Evolutionary conservation across 2,329 filamentous ascomycete genomes (phyloP).

Genomic region (Stemphylium lycopersici): DNA sequence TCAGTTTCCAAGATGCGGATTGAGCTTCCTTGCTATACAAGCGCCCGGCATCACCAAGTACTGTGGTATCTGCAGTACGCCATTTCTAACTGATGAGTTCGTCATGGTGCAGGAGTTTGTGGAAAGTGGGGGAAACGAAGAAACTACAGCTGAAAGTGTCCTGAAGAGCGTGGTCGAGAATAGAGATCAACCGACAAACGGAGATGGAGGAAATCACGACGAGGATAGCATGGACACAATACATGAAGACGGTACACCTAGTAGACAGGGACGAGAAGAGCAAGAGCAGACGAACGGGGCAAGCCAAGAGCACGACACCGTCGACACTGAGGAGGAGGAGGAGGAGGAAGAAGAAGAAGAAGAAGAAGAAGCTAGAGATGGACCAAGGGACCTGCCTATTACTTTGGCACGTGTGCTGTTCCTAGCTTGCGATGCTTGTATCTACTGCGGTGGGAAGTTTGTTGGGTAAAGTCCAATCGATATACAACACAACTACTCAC

Average conservation of each 20-base stretch:
- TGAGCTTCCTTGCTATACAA: constrained; percentile 63
- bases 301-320: not conserved
- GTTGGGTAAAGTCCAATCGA: constrained; percentile 23
- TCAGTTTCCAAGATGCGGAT: constrained; percentile 60
- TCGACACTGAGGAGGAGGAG: not conserved
- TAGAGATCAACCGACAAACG: not conserved
- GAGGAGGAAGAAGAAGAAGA: too few relatives aligned
- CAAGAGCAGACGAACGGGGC: not conserved
- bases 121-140: not conserved
- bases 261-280: not conserved
- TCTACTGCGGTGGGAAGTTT: constrained; percentile 48
- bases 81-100: constrained; percentile 56
- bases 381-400: constrained; percentile 11
- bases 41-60: constrained; percentile 60
- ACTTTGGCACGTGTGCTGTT: constrained; percentile 42
- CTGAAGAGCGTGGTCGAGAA: not conserved
- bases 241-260: not conserved
- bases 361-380: not conserved
- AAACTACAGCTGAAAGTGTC: constrained; percentile 1
- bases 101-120: constrained; percentile 30
- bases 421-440: constrained; percentile 45
- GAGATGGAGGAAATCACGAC: not conserved
- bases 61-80: constrained; percentile 59
- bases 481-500: not conserved
- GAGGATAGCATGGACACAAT: not conserved